A percentile compares a stretch with the other conserved stretches of the same genome.
phyloP scores from a whole-genome alignment of 2,329 filamentous ascomycete genomes.

The Cladorrhinum sp. region DNA sequence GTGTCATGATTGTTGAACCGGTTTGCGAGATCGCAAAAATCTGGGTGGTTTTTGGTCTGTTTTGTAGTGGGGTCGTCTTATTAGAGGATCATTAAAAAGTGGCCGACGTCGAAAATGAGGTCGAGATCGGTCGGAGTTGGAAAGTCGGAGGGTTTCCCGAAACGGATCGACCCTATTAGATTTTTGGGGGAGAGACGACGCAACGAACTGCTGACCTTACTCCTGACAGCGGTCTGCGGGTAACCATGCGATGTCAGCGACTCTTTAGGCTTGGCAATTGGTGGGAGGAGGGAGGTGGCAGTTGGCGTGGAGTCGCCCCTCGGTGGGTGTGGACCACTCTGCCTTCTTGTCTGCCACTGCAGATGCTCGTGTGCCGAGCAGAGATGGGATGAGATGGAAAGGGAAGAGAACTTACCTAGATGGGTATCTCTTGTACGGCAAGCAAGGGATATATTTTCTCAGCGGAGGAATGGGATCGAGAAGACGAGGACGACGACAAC shows the following conservation, averaged over 20 bases:
- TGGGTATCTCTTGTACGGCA: constrained; percentile 1
- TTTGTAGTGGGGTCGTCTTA: constrained; percentile 1
- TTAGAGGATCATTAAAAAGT: constrained; percentile 11
- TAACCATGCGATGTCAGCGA: constrained; percentile 14
- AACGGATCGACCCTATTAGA: constrained; percentile 16
- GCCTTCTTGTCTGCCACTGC: neutral
- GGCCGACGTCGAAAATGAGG: constrained; percentile 6
- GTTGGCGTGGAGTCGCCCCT: neutral
- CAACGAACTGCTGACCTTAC: constrained; percentile 6
- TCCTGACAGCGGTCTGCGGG: constrained; percentile 4
- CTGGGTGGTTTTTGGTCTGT: constrained; percentile 6
- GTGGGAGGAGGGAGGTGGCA: neutral
- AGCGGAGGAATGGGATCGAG: constrained; percentile 18
- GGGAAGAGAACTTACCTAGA: neutral
- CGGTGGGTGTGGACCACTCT: constrained; percentile 6
- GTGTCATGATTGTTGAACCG: constrained; percentile 43
- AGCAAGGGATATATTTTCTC: constrained; percentile 15
- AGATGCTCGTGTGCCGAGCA: neutral
- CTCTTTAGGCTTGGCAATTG: neutral
- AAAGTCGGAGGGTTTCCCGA: constrained; percentile 12
- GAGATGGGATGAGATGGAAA: neutral
- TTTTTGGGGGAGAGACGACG: neutral
- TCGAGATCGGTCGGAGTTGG: constrained; percentile 1
- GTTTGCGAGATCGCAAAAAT: constrained; percentile 6
- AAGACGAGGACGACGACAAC: neutral